Percentiles rank a stretch among this genome's conserved stretches.
Evolutionary conservation across 768 basidiomycete genomes (phyloP).

Genomic region (Xerocomus brunneocitrinus): DNA sequence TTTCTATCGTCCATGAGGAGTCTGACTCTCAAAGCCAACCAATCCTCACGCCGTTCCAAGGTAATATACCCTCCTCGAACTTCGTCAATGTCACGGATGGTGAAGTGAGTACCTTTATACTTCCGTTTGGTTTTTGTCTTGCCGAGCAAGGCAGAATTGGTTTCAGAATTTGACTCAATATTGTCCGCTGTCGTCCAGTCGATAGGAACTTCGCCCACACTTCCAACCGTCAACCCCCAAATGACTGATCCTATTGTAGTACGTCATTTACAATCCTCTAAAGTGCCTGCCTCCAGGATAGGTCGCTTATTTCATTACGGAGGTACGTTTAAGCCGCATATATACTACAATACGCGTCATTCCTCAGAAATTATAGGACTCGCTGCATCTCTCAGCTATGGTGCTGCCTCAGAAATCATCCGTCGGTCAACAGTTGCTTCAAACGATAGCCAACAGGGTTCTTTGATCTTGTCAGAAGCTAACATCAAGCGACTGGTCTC

Average conservation of each 20-base stretch:
- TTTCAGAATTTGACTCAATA: neutral
- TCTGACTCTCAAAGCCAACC: neutral
- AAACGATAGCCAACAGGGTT: slow-evolving; percentile 33
- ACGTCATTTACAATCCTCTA: slow-evolving; percentile 69
- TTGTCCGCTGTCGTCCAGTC: slow-evolving; percentile 3
- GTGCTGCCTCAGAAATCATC: slow-evolving; percentile 83
- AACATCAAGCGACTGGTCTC: slow-evolving; percentile 87
- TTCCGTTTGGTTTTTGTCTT: neutral
- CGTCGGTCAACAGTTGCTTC: slow-evolving; percentile 54
- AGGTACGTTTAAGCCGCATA: slow-evolving; percentile 41
- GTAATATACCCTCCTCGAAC: neutral
- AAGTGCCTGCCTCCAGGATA: slow-evolving; percentile 84
- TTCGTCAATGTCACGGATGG: neutral
- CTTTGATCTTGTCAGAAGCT: slow-evolving; percentile 84
- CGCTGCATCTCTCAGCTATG: slow-evolving; percentile 83
- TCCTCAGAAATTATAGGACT: slow-evolving; percentile 56
- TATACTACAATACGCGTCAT: neutral
- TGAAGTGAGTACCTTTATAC: slow-evolving; percentile 5
- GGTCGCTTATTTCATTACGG: slow-evolving; percentile 94
- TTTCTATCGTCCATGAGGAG: neutral
- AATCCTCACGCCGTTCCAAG: neutral
- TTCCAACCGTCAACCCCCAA: neutral
- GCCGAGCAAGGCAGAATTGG: neutral
- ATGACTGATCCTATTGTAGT: neutral
- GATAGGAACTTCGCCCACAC: neutral